A percentile compares a stretch with the other conserved stretches of the same genome.
Conservation (phyloP, 768 basidiomycete genomes). For the Lactifluus echinatus region DNA sequence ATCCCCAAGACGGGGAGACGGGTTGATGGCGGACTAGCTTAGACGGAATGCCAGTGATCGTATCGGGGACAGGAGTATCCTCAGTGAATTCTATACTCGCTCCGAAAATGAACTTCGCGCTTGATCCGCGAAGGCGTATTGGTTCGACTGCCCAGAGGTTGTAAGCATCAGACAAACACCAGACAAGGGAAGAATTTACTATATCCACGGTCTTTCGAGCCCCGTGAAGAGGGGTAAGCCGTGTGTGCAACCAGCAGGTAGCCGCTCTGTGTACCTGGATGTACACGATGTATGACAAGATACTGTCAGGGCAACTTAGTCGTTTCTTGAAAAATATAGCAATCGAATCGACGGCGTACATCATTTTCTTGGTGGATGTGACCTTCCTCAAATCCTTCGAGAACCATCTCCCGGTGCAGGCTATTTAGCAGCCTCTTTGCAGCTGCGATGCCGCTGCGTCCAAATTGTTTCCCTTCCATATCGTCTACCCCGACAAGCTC, state of each 20-base stretch:
- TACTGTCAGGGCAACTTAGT: slow-evolving; percentile 45
- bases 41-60: slow-evolving; percentile 64
- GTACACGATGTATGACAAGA: slow-evolving; percentile 86
- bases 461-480: slow-evolving; percentile 4
- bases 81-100: slow-evolving; percentile 61
- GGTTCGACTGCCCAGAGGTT: slow-evolving; percentile 52
- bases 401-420: slow-evolving; percentile 85
- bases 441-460: slow-evolving; percentile 29
- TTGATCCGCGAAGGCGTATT: slow-evolving; percentile 73
- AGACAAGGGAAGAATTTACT: slow-evolving; percentile 39
- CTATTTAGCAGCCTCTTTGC: slow-evolving; percentile 68
- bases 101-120: slow-evolving; percentile 74
- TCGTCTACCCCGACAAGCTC: slow-evolving; percentile 48
- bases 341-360: slow-evolving; percentile 33
- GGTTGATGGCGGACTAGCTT: slow-evolving; percentile 55
- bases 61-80: slow-evolving; percentile 41
- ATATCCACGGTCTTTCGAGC: slow-evolving; percentile 68
- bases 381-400: slow-evolving; percentile 81
- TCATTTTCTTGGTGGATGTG: slow-evolving; percentile 97
- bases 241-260: slow-evolving; percentile 90
- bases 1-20: slow-evolving; percentile 49
- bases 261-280: slow-evolving; percentile 83
- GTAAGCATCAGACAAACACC: neutral
- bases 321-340: neutral
- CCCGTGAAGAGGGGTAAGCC: slow-evolving; percentile 63